Evolutionary conservation across 306 rosid genomes (phyloP), one percentile per base, ranked within the genome.

Genomic region (Prunus padus): DNA sequence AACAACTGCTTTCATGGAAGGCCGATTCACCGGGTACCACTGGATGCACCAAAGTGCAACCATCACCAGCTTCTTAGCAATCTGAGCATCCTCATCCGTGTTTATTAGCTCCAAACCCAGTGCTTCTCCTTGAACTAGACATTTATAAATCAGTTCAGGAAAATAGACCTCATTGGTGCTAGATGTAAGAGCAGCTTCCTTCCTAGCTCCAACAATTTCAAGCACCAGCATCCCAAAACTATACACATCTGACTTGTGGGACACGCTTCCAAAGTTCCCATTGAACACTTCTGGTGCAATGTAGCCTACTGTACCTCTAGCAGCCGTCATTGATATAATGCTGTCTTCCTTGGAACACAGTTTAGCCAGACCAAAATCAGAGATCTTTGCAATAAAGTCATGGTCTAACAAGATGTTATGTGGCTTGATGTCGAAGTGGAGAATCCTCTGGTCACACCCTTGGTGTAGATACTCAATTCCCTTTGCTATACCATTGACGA

Each of bases 381-480:
- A 78, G 1, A 86, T 76, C 44, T 86, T 86, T 4, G 87, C 82
- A 64, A 12, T 31, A 11, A 75, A 78, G 50, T 51, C 69, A 1
- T 81, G 45, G 13, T 86, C 87, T 16, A 86, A 12, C 52, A 86
- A 69, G 15, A 83, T 52, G 69, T 86, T 86, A 25, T 57, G 83
- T 4, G 85, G 87, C 44, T 86, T 86, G 80, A 83, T 83, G 15
- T 83, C 87, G 19, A 83, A 83, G 52, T 83, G 89, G 50, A 86
- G 80, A 11, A 86, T 86, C 25, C 77, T 65, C 2, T 68, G 80
- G 11, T 81, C 80, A 30, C 76, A 72, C 10, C 89, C 89, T 63
- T 81, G 77, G 72, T 83, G 82, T 25, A 86, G 87, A 57, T 83
- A 86, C 57, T 83, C 89, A 19, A 86, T 72, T 68, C 87, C 89